Conservation (phyloP, 352 stramenopile species). For the Globisporangium cylindrosporum region DNA sequence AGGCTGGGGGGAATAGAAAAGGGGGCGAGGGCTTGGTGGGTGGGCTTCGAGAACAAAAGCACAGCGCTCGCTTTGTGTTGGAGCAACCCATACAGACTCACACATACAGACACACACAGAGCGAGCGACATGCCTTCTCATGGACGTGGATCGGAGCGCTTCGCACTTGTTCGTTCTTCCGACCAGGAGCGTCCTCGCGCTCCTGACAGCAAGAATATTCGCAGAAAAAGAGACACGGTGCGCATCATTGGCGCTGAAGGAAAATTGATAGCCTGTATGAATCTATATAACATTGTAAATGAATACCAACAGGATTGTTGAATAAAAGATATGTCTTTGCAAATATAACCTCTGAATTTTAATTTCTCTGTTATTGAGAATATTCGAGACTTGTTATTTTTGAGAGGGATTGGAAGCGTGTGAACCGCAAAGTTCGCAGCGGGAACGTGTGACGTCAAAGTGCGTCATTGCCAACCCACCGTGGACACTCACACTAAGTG, state of each 20-base stretch:
- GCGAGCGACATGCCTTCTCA: neutral
- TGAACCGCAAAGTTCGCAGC: neutral
- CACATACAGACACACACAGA: neutral
- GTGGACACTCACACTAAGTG: neutral
- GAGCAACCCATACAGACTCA: neutral
- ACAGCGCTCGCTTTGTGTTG: neutral
- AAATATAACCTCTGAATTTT: too few relatives aligned
- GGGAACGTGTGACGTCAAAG: neutral
- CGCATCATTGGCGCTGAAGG: neutral
- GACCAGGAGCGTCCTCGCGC: neutral
- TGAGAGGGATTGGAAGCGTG: neutral
- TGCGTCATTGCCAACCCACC: neutral
- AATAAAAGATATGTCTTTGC: too few relatives aligned
- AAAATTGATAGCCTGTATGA: neutral
- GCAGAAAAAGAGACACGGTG: slow-evolving; percentile 7
- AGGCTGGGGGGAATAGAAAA: slow-evolving; percentile 3
- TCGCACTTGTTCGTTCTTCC: neutral
- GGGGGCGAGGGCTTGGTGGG: neutral
- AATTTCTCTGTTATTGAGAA: neutral
- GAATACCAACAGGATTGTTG: neutral
- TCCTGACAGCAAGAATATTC: slow-evolving; percentile 15
- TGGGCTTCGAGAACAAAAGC: slow-evolving; percentile 11
- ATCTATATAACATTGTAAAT: neutral
- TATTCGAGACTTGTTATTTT: neutral
- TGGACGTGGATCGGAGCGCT: neutral